Evolutionary conservation across 371 early-diverging fungal genomes (phyloP), one percentile per base, ranked within the genome.

Genomic region (Actinomucor elegans): DNA sequence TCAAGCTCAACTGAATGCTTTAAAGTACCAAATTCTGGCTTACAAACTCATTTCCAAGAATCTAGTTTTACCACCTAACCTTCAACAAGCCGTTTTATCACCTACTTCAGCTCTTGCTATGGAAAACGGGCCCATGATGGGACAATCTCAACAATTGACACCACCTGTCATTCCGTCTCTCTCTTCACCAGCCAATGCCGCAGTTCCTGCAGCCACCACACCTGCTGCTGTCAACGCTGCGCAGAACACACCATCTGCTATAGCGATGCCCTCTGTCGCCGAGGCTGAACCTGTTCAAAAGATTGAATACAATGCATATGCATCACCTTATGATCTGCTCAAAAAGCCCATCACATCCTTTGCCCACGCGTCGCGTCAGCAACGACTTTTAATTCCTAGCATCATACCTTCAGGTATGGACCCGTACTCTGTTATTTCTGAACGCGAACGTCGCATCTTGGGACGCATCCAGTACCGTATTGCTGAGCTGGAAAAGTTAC

Each of bases 11-110:
- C 48, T 89, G 15, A 71, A 75, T 17, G 76, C 81, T 12, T 76
- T 94, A 34, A 85, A 86, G 48, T 76, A 75, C 55, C 96, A 96
- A 54, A 92, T 94, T 36, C 68, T 83, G 23, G 90, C 93, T 33
- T 94, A 83, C 70, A 87, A 89, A 41, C 69, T 88, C 15, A 85
- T 94, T 29, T 81, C 91, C n/a, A 79, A 83, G 57, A 92, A 90
- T 63, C 67, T 89, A 75, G 84, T 88, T 10, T 67, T 96, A 14
- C 93, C 94, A 18, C 70, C 80, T 9, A 67, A 80, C 49, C 61
- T 94, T 28, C 89, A 86, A 62, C 77, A 85, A 61, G 80, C 81
- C 31, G 79, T 93, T n/a, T 86, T 90, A 29, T 73, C 86, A 34
- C 61, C 64, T 17, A 33, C 17, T 33, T 43, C 52, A 34, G 37